Conservation (phyloP, 345 rosid species). For the Dovyalis caffra region DNA sequence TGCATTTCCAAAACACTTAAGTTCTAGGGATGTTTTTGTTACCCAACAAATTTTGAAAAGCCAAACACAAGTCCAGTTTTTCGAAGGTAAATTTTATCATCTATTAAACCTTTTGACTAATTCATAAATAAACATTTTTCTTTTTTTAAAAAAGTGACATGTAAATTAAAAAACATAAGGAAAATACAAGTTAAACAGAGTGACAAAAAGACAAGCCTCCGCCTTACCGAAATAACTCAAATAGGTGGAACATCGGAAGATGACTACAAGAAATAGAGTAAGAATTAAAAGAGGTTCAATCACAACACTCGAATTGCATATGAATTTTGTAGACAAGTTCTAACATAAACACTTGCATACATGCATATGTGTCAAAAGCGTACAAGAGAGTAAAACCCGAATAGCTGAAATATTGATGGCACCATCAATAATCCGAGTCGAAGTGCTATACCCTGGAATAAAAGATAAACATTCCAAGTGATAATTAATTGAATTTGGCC, state of each 20-base stretch:
- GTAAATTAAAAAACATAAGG: background rate
- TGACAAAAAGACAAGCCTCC: background rate
- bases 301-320: background rate
- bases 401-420: constrained; percentile 95
- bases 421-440: constrained; percentile 86
- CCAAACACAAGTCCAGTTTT: too few relatives aligned
- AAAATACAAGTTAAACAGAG: background rate
- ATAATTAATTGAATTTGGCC: background rate
- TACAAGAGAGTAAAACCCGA: constrained; percentile 46
- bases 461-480: background rate
- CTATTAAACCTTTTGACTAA: too few relatives aligned
- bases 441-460: constrained; percentile 67
- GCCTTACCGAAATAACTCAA: background rate
- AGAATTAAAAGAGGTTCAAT: background rate
- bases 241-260: background rate
- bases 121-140: background rate
- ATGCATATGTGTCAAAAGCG: background rate
- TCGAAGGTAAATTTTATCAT: too few relatives aligned
- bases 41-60: too few relatives aligned
- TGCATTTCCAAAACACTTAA: too few relatives aligned
- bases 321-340: background rate
- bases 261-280: background rate
- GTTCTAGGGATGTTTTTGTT: too few relatives aligned
- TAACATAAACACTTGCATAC: background rate
- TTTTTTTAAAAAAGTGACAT: background rate